These are phyloP conservation scores for Quercus alba DNA, from an alignment of 306 rosid genomes.

Conservation along the genomic window DNA sequence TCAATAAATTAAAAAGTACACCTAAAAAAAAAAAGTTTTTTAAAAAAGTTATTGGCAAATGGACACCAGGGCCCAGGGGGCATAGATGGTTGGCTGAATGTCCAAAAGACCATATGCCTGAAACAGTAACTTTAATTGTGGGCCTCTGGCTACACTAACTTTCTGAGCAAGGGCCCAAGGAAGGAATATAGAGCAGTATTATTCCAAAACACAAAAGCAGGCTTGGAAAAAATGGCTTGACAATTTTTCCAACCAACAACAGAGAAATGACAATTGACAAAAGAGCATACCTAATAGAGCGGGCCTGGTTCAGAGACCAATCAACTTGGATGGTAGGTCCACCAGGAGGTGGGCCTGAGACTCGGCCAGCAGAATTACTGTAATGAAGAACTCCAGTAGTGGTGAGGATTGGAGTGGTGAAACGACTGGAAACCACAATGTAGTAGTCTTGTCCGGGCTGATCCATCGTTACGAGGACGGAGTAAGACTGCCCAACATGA, in stretches of 20 bases:
- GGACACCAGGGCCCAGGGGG: too few species aligned
- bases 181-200: too few species aligned
- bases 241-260: neutral
- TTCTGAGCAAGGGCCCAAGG: too few species aligned
- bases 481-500: constrained; percentile 90
- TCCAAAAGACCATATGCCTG: too few species aligned
- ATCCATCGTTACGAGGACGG: constrained; percentile 80
- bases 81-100: too few species aligned
- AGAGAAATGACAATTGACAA: neutral
- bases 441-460: constrained; percentile 84
- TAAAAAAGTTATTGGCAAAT: too few species aligned
- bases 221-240: neutral
- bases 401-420: constrained; percentile 54
- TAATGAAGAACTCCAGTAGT: constrained; percentile 75
- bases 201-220: too few species aligned
- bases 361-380: constrained; percentile 73
- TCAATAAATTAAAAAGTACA: too few species aligned
- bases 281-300: constrained; percentile 71
- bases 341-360: constrained; percentile 87
- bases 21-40: too few species aligned
- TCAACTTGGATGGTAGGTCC: constrained; percentile 98
- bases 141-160: too few species aligned
- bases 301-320: constrained; percentile 98
- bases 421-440: constrained; percentile 73
- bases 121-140: too few species aligned